A percentile compares a stretch with the other conserved stretches of the same genome.
phyloP scores from a whole-genome alignment of 768 basidiomycete species.

The Hemileccinum impolitum region DNA sequence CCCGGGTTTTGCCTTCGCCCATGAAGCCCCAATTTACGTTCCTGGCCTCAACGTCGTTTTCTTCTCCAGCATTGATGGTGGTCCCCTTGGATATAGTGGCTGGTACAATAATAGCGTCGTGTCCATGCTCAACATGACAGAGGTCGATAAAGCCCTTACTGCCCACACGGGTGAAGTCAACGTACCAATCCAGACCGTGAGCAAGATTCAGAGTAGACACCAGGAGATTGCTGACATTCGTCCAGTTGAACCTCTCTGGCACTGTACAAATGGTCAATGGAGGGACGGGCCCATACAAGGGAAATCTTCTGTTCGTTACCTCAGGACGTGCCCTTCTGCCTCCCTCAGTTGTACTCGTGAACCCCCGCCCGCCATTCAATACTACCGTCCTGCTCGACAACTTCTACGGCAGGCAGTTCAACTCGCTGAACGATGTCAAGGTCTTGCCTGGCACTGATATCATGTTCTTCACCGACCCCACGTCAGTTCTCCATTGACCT shows the following conservation, averaged over 20 bases:
- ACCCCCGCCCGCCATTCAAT: conserved; percentile 63
- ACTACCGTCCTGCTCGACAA: conserved; percentile 72
- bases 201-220: conserved; percentile 3
- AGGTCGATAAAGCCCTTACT: conserved; percentile 47
- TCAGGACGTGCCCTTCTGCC: conserved; percentile 64
- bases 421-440: conserved; percentile 78
- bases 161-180: conserved; percentile 38
- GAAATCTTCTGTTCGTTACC: conserved; percentile 56
- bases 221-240: neutral
- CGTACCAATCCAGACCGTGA: conserved; percentile 44
- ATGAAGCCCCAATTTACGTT: conserved; percentile 74
- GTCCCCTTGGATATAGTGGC: conserved; percentile 60
- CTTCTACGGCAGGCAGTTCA: conserved; percentile 78
- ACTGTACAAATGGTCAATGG: conserved; percentile 70
- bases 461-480: conserved; percentile 74
- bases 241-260: conserved; percentile 55
- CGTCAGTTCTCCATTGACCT: conserved; percentile 38
- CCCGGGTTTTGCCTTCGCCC: conserved; percentile 66
- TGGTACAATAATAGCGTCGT: conserved; percentile 61
- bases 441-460: conserved; percentile 63
- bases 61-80: conserved; percentile 71
- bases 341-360: conserved; percentile 61
- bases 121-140: conserved; percentile 56
- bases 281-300: conserved; percentile 60
- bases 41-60: conserved; percentile 63